Evolutionary conservation across 495 filamentous ascomycete genomes (phyloP), one percentile per base, ranked within the genome.

Genomic region (Collariella sp.): DNA sequence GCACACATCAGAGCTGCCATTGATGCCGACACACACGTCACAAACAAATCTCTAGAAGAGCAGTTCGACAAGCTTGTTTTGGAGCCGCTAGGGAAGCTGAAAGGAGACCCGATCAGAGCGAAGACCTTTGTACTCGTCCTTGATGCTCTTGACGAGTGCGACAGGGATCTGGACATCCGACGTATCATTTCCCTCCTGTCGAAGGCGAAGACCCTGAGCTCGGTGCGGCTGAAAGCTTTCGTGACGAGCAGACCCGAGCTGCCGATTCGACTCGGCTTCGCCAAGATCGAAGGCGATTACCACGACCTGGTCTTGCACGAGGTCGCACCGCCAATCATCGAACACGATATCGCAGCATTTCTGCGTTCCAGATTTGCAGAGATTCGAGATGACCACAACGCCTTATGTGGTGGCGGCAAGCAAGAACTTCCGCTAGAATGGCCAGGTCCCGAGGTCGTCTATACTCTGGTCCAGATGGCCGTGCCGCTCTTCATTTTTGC

Each of bases 61-160:
- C 79, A 82, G 61, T 81, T 76, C 56, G 59, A 76, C 5, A 65
- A 74, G 60, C 70, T 83, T 13, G 59, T 80, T 57, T 54, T 76
- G 47, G 24, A 70, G 26, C 75, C 74, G 11, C 58, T 79, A 0
- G 34, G 12, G n/a, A 23, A 26, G 34, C 35, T 51, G 35, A 49
- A 38, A 15, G 42, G 22, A 22, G 26, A 7, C 15, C 12, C 24
- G 4, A 6, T 11, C 24, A 12, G 6, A 18, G 4, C 26, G 35
- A 38, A n/a, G 33, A 5, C 18, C 19, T 34, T 46, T 11, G n/a
- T 35, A 7, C 46, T 79, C 13, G 68, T 80, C 15, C 62, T 82
- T 26, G 77, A 82, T 55, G 78, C 78, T 48, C 65, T 82, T 16
- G 79, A 79, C 46, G 75, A 80, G 55, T 81, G 74, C 54, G 72